Percentiles rank a stretch among this genome's conserved stretches.
phyloP scores from a whole-genome alignment of 345 rosid genomes.

The Odontarrhena argentea region DNA sequence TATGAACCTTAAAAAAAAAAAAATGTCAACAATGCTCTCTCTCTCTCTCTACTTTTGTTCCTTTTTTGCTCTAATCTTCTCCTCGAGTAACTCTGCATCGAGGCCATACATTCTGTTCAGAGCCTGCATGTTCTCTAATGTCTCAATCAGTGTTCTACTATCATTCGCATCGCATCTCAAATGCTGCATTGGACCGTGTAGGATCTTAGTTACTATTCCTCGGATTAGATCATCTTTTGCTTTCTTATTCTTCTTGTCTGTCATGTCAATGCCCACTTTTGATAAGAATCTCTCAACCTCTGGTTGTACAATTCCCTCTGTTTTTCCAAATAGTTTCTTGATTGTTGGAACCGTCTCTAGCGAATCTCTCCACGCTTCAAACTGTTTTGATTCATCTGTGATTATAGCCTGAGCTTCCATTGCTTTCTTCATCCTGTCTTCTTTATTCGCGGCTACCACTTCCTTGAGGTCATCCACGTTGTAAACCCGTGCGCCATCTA shows the following conservation, averaged over 20 bases:
- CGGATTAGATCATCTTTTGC: constrained; percentile 86
- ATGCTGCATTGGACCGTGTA: constrained; percentile 97
- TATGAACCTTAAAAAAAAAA: constrained; percentile 18
- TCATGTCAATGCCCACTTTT: constrained; percentile 69
- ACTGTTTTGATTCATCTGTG: constrained; percentile 73
- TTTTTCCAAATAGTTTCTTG: constrained; percentile 85
- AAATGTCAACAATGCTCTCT: constrained; percentile 16
- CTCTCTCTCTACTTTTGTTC: constrained; percentile 45
- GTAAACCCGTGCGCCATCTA: constrained; percentile 65
- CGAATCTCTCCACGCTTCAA: constrained; percentile 96
- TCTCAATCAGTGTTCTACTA: constrained; percentile 69
- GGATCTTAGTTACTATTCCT: constrained; percentile 79
- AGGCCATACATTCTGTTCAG: constrained; percentile 90
- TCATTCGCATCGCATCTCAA: constrained; percentile 85
- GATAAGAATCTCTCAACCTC: constrained; percentile 81
- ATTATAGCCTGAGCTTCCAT: constrained; percentile 91
- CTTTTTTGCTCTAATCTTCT: constrained; percentile 78
- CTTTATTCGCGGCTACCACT: constrained; percentile 97
- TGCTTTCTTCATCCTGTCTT: constrained; percentile 82
- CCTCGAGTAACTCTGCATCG: constrained; percentile 77
- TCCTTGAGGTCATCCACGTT: constrained; percentile 95
- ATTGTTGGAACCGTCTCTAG: constrained; percentile 92
- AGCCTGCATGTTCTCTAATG: constrained; percentile 93
- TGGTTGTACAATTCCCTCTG: constrained; percentile 67
- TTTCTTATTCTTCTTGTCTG: constrained; percentile 68